phyloP scores from a whole-genome alignment of 345 rosid genomes.

The Psidium guajava region DNA sequence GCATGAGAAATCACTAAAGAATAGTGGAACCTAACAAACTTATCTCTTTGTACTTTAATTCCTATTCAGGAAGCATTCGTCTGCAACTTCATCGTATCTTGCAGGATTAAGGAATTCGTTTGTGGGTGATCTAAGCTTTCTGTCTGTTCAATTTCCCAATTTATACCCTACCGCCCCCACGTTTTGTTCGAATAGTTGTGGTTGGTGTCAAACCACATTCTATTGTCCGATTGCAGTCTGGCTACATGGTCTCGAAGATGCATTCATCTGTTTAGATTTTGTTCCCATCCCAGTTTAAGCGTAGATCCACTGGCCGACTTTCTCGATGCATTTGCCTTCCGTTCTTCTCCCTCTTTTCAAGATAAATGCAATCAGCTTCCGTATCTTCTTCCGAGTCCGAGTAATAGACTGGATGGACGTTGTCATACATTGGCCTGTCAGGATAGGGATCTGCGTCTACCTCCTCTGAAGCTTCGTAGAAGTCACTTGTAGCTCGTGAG shows the following conservation, averaged over 20 bases:
- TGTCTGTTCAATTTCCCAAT: not conserved
- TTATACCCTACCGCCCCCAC: not conserved
- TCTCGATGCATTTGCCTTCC: not conserved
- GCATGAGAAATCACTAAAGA: not conserved
- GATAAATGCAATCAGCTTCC: not conserved
- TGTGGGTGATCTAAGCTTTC: not conserved
- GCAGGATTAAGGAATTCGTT: not conserved
- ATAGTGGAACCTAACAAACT: not conserved
- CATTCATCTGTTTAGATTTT: not conserved
- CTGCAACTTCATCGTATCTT: not conserved
- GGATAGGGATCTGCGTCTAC: not conserved
- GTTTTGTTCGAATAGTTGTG: not conserved
- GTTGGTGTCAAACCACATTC: not conserved
- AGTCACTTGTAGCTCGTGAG: not conserved
- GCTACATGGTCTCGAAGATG: not conserved
- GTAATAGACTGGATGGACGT: not conserved
- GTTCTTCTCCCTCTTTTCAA: not conserved
- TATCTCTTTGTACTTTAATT: not conserved
- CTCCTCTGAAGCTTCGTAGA: not conserved
- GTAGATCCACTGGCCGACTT: not conserved
- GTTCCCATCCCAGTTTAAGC: not conserved
- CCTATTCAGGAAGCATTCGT: not conserved
- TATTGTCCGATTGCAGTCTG: not conserved
- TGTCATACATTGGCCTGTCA: not conserved
- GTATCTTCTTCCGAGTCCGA: conserved; percentile 6